Evolutionary conservation across 441 rosid species (phyloP).

Genomic region (Syzygium syzygioides): DNA sequence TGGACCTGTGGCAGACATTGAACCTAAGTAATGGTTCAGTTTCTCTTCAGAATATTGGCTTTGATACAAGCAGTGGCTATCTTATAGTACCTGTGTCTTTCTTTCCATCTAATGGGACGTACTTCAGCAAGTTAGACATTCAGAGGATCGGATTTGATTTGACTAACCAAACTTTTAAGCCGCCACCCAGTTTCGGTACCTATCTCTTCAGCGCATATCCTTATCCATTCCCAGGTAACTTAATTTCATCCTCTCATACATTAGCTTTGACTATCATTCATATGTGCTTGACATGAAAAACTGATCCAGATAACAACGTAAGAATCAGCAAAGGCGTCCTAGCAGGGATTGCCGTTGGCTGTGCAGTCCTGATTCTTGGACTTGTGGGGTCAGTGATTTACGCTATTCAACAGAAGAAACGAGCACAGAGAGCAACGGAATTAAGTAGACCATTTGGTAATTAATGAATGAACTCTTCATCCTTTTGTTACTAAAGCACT

Average conservation of each 20-base stretch:
- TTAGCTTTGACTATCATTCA: background rate
- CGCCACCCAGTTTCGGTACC: constrained; percentile 76
- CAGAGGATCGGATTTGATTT: constrained; percentile 60
- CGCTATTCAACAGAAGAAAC: constrained; percentile 83
- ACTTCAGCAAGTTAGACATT: constrained; percentile 57
- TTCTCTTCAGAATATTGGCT: constrained; percentile 60
- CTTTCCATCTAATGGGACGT: constrained; percentile 54
- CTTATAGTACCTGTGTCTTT: constrained; percentile 73
- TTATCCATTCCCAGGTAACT: constrained; percentile 76
- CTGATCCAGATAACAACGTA: constrained; percentile 32
- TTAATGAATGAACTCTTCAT: background rate
- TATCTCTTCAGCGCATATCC: constrained; percentile 76
- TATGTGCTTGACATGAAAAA: background rate
- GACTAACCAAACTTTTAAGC: constrained; percentile 80
- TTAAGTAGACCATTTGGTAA: constrained; percentile 83
- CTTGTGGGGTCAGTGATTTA: constrained; percentile 62
- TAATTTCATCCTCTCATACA: background rate
- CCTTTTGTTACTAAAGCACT: background rate
- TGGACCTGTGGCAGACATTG: constrained; percentile 62
- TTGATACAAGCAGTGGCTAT: constrained; percentile 62
- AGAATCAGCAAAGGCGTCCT: constrained; percentile 37
- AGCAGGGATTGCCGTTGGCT: constrained; percentile 47
- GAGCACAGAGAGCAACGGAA: constrained; percentile 84
- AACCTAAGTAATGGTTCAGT: constrained; percentile 86
- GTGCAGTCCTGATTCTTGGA: constrained; percentile 47